Evolutionary conservation across 139 green algal species (phyloP).

Genomic region (Limnomonas spitsbergensis): DNA sequence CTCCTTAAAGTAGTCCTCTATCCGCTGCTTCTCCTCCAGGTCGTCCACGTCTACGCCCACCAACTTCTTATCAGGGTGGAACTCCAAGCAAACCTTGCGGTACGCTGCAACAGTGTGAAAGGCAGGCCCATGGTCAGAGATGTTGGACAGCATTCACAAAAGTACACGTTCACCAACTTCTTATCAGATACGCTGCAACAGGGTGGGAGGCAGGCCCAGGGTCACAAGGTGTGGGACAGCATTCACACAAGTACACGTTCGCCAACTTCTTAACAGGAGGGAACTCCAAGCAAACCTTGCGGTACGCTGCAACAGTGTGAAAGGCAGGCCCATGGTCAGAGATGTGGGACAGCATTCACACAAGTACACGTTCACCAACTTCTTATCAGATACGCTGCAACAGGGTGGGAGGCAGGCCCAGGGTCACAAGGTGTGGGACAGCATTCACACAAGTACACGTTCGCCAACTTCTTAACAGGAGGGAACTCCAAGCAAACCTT

Average conservation of each 20-base stretch:
- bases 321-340: not conserved
- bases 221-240: no score
- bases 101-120: constrained; percentile 56
- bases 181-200: no score
- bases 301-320: constrained; percentile 59
- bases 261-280: constrained; percentile 89
- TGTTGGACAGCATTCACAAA: not conserved
- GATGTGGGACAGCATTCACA: not conserved
- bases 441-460: no score
- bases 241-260: no score
- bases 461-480: no score
- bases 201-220: no score
- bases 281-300: constrained; percentile 74
- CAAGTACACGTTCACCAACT: not conserved
- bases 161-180: not conserved
- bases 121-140: not conserved
- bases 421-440: no score
- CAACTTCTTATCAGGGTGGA: constrained; percentile 90
- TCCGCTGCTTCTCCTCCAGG: constrained; percentile 37
- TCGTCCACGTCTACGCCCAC: constrained; percentile 38
- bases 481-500: no score
- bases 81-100: constrained; percentile 72
- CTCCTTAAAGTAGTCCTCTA: constrained; percentile 82
- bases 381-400: no score
- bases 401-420: no score